These are phyloP conservation scores for Limonium bicolor DNA, from an alignment of 148 eudicot genomes.

Conservation along the genomic window DNA sequence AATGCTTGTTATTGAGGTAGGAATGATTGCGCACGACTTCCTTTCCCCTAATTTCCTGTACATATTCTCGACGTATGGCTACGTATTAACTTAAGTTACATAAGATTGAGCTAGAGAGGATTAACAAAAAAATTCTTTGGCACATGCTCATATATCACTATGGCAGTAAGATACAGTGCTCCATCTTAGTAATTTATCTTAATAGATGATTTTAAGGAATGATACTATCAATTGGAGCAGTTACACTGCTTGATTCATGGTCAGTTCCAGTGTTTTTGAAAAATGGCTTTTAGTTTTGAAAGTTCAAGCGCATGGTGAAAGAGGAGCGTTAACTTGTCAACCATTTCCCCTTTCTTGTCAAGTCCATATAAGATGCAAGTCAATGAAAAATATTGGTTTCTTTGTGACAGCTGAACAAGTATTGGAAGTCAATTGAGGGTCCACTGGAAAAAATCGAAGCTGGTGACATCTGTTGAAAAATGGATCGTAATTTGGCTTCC, in stretches of 20 bases:
- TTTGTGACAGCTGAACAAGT: conserved; percentile 20
- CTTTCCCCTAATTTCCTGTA: background rate
- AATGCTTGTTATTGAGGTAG: conserved; percentile 51
- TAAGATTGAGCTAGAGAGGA: background rate
- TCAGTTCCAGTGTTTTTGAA: too few relatives aligned
- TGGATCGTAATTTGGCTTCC: too few relatives aligned
- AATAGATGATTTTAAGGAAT: too few relatives aligned
- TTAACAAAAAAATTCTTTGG: background rate
- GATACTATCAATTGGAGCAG: too few relatives aligned
- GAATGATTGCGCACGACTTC: background rate
- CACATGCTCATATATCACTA: background rate
- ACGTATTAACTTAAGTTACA: background rate
- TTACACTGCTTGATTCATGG: too few relatives aligned
- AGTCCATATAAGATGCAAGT: background rate
- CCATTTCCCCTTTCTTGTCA: background rate
- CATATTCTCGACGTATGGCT: too few relatives aligned
- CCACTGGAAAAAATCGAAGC: conserved; percentile 7
- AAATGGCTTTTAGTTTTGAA: background rate
- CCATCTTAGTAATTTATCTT: background rate
- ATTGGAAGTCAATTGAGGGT: conserved; percentile 17
- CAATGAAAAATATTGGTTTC: background rate
- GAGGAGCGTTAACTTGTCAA: background rate
- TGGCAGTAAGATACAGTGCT: background rate
- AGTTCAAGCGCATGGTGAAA: background rate
- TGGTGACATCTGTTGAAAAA: too few relatives aligned